A percentile compares a stretch with the other conserved stretches of the same genome.
phyloP scores from a whole-genome alignment of 805 yeast genomes.

The Metschnikowia lunata region DNA sequence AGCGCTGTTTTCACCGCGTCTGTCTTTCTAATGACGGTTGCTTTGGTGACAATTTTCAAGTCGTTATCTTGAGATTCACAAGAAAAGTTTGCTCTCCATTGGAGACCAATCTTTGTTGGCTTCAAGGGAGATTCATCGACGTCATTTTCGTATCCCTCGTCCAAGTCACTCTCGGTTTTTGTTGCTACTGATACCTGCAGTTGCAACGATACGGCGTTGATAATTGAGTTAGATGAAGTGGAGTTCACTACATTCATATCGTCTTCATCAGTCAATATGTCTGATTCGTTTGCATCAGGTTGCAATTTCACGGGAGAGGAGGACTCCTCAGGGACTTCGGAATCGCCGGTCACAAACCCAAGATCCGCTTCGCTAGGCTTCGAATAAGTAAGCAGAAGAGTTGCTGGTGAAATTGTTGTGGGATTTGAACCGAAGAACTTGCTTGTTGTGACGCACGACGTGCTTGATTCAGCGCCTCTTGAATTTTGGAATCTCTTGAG shows the following conservation, averaged over 20 bases:
- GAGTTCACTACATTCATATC: conserved; percentile 5
- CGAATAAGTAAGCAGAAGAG: conserved; percentile 4
- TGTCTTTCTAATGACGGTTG: no score
- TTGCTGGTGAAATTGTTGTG: neutral
- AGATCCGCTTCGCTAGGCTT: conserved; percentile 8
- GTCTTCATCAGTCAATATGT: conserved; percentile 17
- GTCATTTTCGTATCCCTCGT: conserved; percentile 32
- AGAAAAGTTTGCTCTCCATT: conserved; percentile 8
- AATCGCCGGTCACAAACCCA: conserved; percentile 23
- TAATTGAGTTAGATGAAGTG: conserved; percentile 4
- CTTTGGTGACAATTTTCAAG: no score
- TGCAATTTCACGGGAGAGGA: conserved; percentile 23
- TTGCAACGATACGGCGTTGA: conserved; percentile 7
- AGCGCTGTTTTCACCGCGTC: no score
- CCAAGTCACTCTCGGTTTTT: conserved; percentile 12
- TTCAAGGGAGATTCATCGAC: conserved; percentile 42
- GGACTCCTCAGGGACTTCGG: conserved; percentile 30
- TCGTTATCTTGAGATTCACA: no score
- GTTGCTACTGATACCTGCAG: conserved; percentile 10
- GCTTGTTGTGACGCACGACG: conserved; percentile 9
- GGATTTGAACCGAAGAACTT: conserved; percentile 12
- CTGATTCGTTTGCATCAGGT: conserved; percentile 1
- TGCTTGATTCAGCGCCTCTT: neutral
- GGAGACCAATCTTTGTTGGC: conserved; percentile 3
- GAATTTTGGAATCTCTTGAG: conserved; percentile 8